These are phyloP conservation scores for Leishmania gerbilli DNA, from an alignment of 208 protist species.

Conservation along the genomic window DNA sequence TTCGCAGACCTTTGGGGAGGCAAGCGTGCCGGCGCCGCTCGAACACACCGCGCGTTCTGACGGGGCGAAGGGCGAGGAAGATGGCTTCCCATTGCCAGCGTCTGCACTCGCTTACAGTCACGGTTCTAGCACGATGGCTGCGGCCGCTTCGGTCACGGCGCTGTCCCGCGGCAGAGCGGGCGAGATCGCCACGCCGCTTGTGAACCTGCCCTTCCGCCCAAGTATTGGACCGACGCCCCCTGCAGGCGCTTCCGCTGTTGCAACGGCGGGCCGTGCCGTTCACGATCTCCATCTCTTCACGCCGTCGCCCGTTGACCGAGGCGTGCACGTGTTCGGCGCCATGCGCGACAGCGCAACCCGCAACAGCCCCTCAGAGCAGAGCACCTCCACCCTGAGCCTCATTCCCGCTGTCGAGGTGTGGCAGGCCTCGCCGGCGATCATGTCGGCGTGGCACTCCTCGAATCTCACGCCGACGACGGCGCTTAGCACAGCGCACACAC, in stretches of 20 bases:
- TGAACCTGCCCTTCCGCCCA: background rate
- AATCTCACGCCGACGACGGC: slow-evolving; percentile 8
- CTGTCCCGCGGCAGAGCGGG: background rate
- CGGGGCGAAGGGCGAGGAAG: background rate
- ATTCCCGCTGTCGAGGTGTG: slow-evolving; percentile 22
- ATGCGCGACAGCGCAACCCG: slow-evolving; percentile 14
- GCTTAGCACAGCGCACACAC: background rate
- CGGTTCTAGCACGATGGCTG: background rate
- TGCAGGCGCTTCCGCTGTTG: background rate
- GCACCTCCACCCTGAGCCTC: slow-evolving; percentile 21
- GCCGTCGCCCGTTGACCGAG: slow-evolving; percentile 23
- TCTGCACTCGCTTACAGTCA: background rate
- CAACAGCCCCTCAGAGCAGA: slow-evolving; percentile 27
- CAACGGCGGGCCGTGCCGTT: background rate
- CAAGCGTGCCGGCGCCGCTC: background rate
- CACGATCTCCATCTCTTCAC: slow-evolving; percentile 21
- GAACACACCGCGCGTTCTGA: slow-evolving; percentile 15
- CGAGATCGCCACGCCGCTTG: background rate
- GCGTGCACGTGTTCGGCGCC: slow-evolving; percentile 4
- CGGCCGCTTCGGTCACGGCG: background rate
- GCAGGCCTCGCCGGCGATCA: slow-evolving; percentile 21
- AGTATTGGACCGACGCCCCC: background rate
- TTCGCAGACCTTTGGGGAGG: background rate
- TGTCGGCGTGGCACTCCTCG: slow-evolving; percentile 14
- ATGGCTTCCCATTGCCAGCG: background rate